Evolutionary conservation across 352 stramenopile genomes (phyloP).

Genomic region (Albugo laibachii): DNA sequence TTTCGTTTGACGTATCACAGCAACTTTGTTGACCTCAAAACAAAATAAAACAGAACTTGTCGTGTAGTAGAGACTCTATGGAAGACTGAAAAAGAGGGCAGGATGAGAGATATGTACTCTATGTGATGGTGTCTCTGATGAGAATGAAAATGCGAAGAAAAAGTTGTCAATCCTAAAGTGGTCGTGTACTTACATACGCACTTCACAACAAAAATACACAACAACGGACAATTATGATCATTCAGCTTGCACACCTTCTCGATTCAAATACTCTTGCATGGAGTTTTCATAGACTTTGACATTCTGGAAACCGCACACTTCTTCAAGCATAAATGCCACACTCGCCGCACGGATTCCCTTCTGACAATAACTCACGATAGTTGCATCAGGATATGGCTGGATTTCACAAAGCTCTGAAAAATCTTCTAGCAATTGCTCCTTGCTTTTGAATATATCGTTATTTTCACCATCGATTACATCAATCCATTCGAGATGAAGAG

Average conservation of each 20-base stretch:
- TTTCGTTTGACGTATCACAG: too few species aligned
- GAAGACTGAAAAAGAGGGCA: too few species aligned
- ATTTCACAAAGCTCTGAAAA: conserved; percentile 19
- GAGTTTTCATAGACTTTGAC: conserved; percentile 56
- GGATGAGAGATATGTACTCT: too few species aligned
- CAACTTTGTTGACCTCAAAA: too few species aligned
- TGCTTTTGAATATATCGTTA: conserved; percentile 39
- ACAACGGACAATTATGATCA: too few species aligned
- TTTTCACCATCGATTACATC: conserved; percentile 22
- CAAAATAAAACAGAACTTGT: too few species aligned
- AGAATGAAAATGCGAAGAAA: too few species aligned
- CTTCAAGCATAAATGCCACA: conserved; percentile 43
- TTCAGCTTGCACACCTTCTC: conserved; percentile 31
- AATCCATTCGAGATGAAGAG: conserved; percentile 56
- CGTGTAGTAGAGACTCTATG: too few species aligned
- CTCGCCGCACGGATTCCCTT: conserved; percentile 42
- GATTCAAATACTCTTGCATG: conserved; percentile 66
- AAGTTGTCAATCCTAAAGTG: too few species aligned
- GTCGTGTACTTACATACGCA: too few species aligned
- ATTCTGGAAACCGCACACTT: conserved; percentile 24
- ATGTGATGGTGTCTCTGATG: too few species aligned
- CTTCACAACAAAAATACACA: too few species aligned
- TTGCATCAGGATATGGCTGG: conserved; percentile 15
- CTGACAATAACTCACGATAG: conserved; percentile 60
- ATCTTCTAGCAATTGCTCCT: conserved; percentile 24